Evolutionary conservation across 768 basidiomycete species (phyloP).

Genomic region (Russula brevipes): DNA sequence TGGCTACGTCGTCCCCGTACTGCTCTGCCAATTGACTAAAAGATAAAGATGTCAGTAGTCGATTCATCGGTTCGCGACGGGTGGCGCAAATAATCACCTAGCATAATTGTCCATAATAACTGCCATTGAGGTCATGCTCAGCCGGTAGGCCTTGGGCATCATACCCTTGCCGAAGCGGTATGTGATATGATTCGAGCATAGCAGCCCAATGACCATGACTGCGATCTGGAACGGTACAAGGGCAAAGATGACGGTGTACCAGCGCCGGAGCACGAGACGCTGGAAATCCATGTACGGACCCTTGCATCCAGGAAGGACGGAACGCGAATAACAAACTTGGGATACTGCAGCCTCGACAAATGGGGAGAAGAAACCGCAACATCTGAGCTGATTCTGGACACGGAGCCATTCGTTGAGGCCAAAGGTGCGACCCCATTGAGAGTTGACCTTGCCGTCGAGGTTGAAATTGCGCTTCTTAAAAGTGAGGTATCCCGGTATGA

Average conservation of each 20-base stretch:
- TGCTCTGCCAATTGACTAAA: slow-evolving; percentile 67
- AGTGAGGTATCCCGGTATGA: slow-evolving; percentile 71
- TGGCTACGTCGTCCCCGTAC: slow-evolving; percentile 61
- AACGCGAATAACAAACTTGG: slow-evolving; percentile 69
- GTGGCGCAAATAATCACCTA: slow-evolving; percentile 41
- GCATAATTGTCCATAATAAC: slow-evolving; percentile 84
- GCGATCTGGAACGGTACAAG: slow-evolving; percentile 63
- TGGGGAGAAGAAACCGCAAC: slow-evolving; percentile 78
- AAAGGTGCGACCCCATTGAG: slow-evolving; percentile 65
- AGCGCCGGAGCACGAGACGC: slow-evolving; percentile 47
- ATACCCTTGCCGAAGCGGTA: slow-evolving; percentile 86
- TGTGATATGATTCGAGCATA: slow-evolving; percentile 81
- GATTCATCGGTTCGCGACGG: neutral
- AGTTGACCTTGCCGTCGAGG: slow-evolving; percentile 75
- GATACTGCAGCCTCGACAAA: slow-evolving; percentile 75
- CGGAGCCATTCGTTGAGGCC: slow-evolving; percentile 55
- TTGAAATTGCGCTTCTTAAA: slow-evolving; percentile 74
- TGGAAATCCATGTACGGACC: slow-evolving; percentile 54
- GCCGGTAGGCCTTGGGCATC: slow-evolving; percentile 78
- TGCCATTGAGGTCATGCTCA: slow-evolving; percentile 69
- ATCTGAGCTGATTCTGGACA: slow-evolving; percentile 68
- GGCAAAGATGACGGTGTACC: slow-evolving; percentile 63
- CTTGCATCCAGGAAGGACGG: slow-evolving; percentile 71
- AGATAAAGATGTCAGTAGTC: neutral
- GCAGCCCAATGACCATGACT: slow-evolving; percentile 56